Evolutionary conservation across 306 rosid species (phyloP).

Genomic region (Cicer chorassanicum): DNA sequence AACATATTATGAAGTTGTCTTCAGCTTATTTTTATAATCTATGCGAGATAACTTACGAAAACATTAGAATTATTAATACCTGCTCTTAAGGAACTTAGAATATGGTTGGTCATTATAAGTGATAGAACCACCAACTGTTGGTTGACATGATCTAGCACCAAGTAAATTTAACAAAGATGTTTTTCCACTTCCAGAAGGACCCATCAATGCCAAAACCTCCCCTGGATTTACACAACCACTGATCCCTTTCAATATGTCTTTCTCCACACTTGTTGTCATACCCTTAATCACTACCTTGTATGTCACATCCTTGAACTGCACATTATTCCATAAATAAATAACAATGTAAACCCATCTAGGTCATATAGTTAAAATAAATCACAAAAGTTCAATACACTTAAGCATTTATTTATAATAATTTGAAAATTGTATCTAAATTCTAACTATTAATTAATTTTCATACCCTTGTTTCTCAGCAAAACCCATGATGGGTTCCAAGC

Average conservation of each 20-base stretch:
- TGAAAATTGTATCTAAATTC: constrained; percentile 35
- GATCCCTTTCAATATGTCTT: constrained; percentile 80
- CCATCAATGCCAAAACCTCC: constrained; percentile 96
- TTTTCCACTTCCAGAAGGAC: constrained; percentile 99
- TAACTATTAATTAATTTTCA: constrained; percentile 44
- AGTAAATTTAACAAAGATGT: constrained; percentile 81
- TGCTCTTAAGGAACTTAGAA: constrained; percentile 81
- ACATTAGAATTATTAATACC: neutral
- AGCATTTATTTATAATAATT: neutral
- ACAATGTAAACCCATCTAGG: constrained; percentile 34
- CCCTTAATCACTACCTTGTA: constrained; percentile 81
- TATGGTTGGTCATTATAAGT: constrained; percentile 83
- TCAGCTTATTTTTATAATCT: too few relatives aligned
- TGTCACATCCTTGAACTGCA: constrained; percentile 88
- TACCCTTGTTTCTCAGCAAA: constrained; percentile 67
- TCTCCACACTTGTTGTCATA: constrained; percentile 66
- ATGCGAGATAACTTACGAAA: too few relatives aligned
- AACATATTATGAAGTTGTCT: too few relatives aligned
- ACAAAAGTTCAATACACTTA: constrained; percentile 33
- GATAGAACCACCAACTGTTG: constrained; percentile 67
- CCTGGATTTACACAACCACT: constrained; percentile 86
- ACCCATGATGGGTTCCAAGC: constrained; percentile 1
- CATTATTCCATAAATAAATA: constrained; percentile 5
- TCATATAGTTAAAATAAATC: neutral
- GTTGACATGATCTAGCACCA: constrained; percentile 64